A percentile compares a stretch with the other conserved stretches of the same genome.
Evolutionary conservation across 148 eudicot genomes (phyloP).

Genomic region (Silene conica): DNA sequence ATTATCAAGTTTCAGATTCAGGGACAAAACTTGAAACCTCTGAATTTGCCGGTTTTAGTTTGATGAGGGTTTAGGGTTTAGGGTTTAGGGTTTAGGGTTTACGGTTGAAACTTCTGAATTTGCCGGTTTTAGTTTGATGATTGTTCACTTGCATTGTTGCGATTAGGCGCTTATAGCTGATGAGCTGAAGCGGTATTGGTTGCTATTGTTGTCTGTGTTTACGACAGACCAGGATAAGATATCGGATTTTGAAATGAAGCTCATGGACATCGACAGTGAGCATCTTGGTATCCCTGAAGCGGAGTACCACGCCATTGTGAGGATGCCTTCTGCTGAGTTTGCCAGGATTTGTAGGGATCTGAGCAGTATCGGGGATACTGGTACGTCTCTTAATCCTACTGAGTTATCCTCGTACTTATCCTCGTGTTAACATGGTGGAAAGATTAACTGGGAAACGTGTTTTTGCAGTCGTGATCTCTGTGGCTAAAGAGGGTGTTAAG

Average conservation of each 20-base stretch:
- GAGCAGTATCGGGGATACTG: slow-evolving; percentile 92
- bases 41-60: too few relatives aligned
- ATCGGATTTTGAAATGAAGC: slow-evolving; percentile 95
- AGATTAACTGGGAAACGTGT: background rate
- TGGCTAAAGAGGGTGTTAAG: slow-evolving; percentile 86
- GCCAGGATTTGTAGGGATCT: slow-evolving; percentile 85
- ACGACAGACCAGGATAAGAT: slow-evolving; percentile 81
- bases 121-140: too few relatives aligned
- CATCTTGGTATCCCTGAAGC: slow-evolving; percentile 97
- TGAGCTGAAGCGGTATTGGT: too few relatives aligned
- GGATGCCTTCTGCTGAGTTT: slow-evolving; percentile 91
- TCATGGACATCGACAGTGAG: slow-evolving; percentile 91
- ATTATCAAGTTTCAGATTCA: too few relatives aligned
- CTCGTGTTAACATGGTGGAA: background rate
- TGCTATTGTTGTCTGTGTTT: background rate
- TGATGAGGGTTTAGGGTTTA: too few relatives aligned
- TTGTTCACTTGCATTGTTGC: background rate
- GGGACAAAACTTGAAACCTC: too few relatives aligned
- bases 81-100: too few relatives aligned
- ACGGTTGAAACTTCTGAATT: too few relatives aligned
- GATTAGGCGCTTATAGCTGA: too few relatives aligned
- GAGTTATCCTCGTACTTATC: background rate
- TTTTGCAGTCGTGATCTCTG: slow-evolving; percentile 83
- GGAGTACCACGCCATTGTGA: slow-evolving; percentile 85
- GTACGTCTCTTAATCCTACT: slow-evolving; percentile 25